These are phyloP conservation scores for Mycena metata DNA, from an alignment of 768 basidiomycete species.

Conservation along the genomic window DNA sequence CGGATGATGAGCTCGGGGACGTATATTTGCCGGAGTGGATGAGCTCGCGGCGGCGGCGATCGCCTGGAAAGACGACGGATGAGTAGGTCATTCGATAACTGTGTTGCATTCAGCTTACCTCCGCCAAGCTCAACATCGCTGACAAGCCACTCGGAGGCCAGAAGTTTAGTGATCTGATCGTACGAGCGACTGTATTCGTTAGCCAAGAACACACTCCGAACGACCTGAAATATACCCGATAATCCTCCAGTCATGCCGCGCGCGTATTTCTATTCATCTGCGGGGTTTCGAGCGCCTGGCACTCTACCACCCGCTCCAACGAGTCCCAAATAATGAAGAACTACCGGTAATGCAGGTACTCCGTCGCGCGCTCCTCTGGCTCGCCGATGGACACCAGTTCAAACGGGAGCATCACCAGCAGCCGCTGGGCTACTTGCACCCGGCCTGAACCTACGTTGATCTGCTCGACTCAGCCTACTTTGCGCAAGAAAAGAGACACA, in stretches of 20 bases:
- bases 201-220: slow-evolving; percentile 15
- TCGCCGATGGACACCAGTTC: slow-evolving; percentile 74
- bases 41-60: slow-evolving; percentile 75
- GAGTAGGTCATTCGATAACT: background rate
- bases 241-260: slow-evolving; percentile 73
- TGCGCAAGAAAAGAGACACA: slow-evolving; percentile 44
- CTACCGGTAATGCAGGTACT: slow-evolving; percentile 84
- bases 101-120: slow-evolving; percentile 49
- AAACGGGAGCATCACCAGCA: slow-evolving; percentile 72
- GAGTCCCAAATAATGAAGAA: slow-evolving; percentile 84
- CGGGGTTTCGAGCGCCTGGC: slow-evolving; percentile 67
- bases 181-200: slow-evolving; percentile 64
- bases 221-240: slow-evolving; percentile 54
- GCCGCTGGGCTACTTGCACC: slow-evolving; percentile 73
- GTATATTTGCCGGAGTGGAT: slow-evolving; percentile 87
- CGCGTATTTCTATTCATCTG: slow-evolving; percentile 72
- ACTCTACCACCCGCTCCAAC: slow-evolving; percentile 72
- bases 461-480: no score
- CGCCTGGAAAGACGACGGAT: slow-evolving; percentile 49
- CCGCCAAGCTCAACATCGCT: slow-evolving; percentile 61
- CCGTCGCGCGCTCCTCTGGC: slow-evolving; percentile 79
- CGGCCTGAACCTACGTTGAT: slow-evolving; percentile 73
- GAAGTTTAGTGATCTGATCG: slow-evolving; percentile 75
- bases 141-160: slow-evolving; percentile 85
- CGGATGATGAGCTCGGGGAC: slow-evolving; percentile 92